phyloP scores from a whole-genome alignment of 257 asterid species.

The Catharanthus roseus region DNA sequence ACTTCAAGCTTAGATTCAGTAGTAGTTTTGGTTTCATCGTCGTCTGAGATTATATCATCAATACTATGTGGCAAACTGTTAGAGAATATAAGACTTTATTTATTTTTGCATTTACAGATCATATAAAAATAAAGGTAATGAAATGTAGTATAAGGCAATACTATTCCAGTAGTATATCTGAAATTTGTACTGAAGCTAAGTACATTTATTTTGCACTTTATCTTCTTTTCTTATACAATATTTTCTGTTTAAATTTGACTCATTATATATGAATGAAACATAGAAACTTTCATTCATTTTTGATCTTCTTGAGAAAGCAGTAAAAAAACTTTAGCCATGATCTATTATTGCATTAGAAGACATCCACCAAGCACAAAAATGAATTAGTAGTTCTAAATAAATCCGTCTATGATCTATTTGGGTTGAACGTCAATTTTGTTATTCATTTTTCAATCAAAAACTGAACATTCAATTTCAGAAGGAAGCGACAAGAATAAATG shows the following conservation, averaged over 20 bases:
- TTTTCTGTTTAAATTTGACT: not conserved
- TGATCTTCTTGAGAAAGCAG: not conserved
- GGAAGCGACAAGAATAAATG: too few relatives aligned
- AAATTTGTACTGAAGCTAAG: not conserved
- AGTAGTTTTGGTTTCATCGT: constrained; percentile 27
- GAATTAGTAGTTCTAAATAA: too few relatives aligned
- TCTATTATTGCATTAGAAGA: not conserved
- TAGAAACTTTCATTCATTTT: not conserved
- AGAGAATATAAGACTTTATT: constrained; percentile 57
- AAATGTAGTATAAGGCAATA: constrained; percentile 13
- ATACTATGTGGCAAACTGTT: constrained; percentile 62
- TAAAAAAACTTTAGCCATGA: not conserved
- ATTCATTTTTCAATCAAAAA: too few relatives aligned
- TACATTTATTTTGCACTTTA: constrained; percentile 7
- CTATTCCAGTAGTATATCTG: constrained; percentile 1
- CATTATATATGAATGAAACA: not conserved
- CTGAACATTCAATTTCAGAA: too few relatives aligned
- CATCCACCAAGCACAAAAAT: too few relatives aligned
- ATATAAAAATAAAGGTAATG: constrained; percentile 19
- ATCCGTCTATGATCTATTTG: too few relatives aligned
- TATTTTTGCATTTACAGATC: not conserved
- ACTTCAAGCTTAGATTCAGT: constrained; percentile 38
- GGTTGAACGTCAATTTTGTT: too few relatives aligned
- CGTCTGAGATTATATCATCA: constrained; percentile 62
- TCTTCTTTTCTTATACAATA: not conserved